Conservation (phyloP, 2,329 filamentous ascomycete species). For the Thyridium curvatum region DNA sequence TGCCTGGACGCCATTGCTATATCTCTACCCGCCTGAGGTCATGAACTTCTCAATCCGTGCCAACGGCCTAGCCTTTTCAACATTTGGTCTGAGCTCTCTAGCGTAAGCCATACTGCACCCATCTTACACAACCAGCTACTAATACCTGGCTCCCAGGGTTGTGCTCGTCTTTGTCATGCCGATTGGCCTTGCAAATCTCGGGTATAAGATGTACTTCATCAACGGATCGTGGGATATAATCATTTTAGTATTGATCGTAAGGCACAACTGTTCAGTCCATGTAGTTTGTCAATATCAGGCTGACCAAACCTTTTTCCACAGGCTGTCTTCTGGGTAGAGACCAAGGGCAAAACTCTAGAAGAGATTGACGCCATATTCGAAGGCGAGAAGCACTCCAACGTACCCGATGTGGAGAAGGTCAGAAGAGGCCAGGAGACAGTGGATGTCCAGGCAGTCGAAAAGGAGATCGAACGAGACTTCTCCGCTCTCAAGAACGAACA, state of each 20-base stretch:
- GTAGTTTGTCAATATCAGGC: neutral
- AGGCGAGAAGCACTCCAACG: constrained; percentile 21
- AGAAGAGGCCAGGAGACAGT: constrained; percentile 13
- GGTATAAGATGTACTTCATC: constrained; percentile 41
- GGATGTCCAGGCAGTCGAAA: constrained; percentile 13
- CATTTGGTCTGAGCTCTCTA: constrained; percentile 19
- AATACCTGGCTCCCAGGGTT: constrained; percentile 15
- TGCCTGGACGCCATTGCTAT: constrained; percentile 42
- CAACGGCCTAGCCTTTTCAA: constrained; percentile 34
- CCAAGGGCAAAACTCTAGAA: constrained; percentile 28
- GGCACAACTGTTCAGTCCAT: constrained; percentile 5
- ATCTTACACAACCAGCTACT: neutral
- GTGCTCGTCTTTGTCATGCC: constrained; percentile 33
- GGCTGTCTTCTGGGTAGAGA: constrained; percentile 28
- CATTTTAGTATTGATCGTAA: constrained; percentile 28
- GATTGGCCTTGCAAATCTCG: constrained; percentile 32
- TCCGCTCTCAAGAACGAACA: too few relatives aligned
- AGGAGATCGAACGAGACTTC: constrained; percentile 8
- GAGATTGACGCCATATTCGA: constrained; percentile 30
- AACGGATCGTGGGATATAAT: constrained; percentile 37
- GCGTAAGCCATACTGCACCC: constrained; percentile 13
- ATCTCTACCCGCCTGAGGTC: constrained; percentile 41
- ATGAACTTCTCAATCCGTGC: constrained; percentile 38
- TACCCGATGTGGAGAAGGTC: constrained; percentile 18
- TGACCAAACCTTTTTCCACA: constrained; percentile 2